These are phyloP conservation scores for Cercophora newfieldiana DNA, from an alignment of 495 filamentous ascomycete species.

Conservation along the genomic window DNA sequence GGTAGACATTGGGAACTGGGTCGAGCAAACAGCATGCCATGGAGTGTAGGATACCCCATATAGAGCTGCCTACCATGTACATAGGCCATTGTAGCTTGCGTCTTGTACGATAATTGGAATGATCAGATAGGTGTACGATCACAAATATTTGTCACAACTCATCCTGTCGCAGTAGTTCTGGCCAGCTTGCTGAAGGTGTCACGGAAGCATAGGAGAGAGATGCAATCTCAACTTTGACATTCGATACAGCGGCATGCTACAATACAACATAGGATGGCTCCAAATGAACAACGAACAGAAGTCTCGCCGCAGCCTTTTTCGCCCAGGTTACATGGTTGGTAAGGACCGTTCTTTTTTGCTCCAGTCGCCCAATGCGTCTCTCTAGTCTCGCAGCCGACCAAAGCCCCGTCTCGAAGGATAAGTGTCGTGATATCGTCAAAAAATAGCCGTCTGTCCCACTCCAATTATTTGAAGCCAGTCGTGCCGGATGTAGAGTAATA, in stretches of 20 bases:
- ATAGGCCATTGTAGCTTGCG: background rate
- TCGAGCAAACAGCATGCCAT: background rate
- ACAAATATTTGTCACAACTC: background rate
- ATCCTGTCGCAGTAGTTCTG: too few relatives aligned
- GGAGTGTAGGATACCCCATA: slow-evolving; percentile 2
- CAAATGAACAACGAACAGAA: slow-evolving; percentile 11
- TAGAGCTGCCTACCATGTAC: background rate
- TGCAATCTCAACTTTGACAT: background rate
- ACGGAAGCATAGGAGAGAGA: background rate
- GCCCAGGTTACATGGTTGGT: background rate
- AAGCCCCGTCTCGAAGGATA: background rate
- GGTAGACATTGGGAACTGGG: slow-evolving; percentile 54
- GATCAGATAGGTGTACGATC: background rate
- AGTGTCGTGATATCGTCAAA: slow-evolving; percentile 11
- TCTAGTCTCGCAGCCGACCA: background rate
- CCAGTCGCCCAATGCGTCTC: background rate
- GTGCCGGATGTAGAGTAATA: background rate
- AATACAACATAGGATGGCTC: slow-evolving; percentile 9
- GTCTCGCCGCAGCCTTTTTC: background rate
- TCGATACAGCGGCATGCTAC: background rate
- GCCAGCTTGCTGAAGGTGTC: background rate
- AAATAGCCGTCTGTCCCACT: background rate
- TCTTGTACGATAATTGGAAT: slow-evolving; percentile 4
- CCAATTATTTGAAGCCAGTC: background rate
- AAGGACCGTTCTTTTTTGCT: slow-evolving; percentile 3